phyloP scores from a whole-genome alignment of 2,329 filamentous ascomycete species.

The Alternaria ventricosa region DNA sequence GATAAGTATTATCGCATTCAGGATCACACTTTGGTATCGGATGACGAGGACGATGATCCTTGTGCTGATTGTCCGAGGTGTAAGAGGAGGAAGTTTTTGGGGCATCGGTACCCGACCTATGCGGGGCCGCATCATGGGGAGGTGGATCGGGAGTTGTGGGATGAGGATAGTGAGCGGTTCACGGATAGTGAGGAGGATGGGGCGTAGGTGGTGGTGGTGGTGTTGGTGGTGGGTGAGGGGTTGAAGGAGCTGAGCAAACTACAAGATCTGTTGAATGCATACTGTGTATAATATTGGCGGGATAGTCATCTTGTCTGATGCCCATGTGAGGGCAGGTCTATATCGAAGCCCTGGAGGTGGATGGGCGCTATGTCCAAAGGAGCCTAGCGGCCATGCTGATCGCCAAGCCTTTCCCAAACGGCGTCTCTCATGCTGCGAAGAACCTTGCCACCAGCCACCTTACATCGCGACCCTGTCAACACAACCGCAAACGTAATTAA shows the following conservation, averaged over 20 bases:
- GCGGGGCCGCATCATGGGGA: background rate
- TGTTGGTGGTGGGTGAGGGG: background rate
- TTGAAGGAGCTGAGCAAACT: background rate
- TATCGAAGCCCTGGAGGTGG: background rate
- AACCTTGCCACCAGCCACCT: background rate
- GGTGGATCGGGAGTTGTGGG: background rate
- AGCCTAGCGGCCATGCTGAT: background rate
- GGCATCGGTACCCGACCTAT: background rate
- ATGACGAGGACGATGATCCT: background rate
- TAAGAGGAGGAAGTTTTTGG: background rate
- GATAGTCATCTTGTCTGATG: background rate
- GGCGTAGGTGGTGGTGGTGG: background rate
- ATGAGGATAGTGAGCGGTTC: background rate
- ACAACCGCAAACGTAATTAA: background rate
- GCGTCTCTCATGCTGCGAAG: background rate
- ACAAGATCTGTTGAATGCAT: background rate
- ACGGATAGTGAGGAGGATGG: background rate
- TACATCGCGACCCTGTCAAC: background rate
- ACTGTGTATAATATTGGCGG: background rate
- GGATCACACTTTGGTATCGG: background rate
- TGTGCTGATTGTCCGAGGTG: slow-evolving; percentile 1
- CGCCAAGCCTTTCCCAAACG: background rate
- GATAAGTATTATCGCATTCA: background rate
- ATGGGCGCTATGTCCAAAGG: background rate
- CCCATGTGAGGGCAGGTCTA: no score